Percentiles rank a stretch among this genome's conserved stretches.
Evolutionary conservation across 2,329 filamentous ascomycete species (phyloP).

Genomic region (Lachnellula cervina): DNA sequence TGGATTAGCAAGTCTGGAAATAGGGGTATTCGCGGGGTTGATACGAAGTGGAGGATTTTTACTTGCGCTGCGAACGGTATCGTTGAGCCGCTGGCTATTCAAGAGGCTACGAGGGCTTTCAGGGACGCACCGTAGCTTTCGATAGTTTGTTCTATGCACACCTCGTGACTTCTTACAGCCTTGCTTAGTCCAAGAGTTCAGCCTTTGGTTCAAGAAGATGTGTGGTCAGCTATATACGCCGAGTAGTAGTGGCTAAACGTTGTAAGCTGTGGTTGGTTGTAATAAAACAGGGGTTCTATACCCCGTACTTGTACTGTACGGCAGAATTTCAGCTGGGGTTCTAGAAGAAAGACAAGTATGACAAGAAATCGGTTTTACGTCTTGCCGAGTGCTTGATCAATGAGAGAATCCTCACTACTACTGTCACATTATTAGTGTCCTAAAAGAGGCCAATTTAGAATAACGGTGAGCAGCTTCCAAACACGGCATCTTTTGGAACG

Average conservation of each 20-base stretch:
- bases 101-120: not conserved
- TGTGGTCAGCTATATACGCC: not conserved
- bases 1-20: not conserved
- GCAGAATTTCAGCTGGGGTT: not conserved
- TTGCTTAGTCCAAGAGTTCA: not conserved
- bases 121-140: slow-evolving; percentile 4
- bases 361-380: too few species aligned
- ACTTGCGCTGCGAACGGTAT: not conserved
- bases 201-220: not conserved
- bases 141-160: slow-evolving; percentile 2
- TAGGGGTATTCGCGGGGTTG: not conserved
- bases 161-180: not conserved
- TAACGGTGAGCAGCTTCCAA: too few species aligned
- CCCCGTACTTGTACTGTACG: too few species aligned
- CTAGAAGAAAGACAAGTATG: too few species aligned
- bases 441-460: not conserved
- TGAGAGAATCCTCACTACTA: too few species aligned
- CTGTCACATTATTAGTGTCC: too few species aligned
- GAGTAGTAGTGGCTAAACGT: not conserved
- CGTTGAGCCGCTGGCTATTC: too few species aligned
- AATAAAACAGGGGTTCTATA: not conserved
- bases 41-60: too few species aligned
- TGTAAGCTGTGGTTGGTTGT: not conserved
- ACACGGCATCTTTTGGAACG: not conserved
- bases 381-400: too few species aligned